A percentile compares a stretch with the other conserved stretches of the same genome.
Conservation (phyloP, 331 rosid genomes). For the Quercus tomentella region DNA sequence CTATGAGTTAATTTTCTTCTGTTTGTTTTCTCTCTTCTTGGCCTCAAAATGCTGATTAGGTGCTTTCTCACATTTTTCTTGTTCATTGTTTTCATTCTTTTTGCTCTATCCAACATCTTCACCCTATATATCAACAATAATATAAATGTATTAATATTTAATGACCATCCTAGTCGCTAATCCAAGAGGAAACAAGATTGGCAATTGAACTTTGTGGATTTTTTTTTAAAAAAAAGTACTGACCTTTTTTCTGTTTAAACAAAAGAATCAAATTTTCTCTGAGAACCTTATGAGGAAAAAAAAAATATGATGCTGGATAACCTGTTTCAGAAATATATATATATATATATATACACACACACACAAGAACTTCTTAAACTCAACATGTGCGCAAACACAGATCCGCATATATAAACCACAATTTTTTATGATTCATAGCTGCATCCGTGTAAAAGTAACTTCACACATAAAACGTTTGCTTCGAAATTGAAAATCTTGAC, state of each 20-base stretch:
- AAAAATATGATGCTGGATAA: constrained; percentile 84
- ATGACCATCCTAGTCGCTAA: background rate
- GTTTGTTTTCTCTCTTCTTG: background rate
- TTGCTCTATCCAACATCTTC: background rate
- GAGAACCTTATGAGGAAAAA: constrained; percentile 89
- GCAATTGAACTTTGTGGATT: background rate
- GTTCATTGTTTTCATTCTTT: background rate
- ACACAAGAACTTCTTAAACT: background rate
- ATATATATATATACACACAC: too few relatives aligned
- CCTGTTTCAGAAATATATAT: constrained; percentile 57
- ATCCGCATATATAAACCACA: too few relatives aligned
- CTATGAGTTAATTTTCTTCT: too few relatives aligned
- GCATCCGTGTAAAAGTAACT: background rate
- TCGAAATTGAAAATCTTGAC: background rate
- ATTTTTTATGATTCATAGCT: too few relatives aligned
- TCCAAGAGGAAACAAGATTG: background rate
- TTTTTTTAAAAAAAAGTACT: background rate
- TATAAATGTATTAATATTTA: background rate
- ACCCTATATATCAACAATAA: too few relatives aligned
- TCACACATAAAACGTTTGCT: background rate
- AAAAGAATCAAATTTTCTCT: constrained; percentile 86
- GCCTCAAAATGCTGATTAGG: background rate
- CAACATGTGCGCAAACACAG: too few relatives aligned
- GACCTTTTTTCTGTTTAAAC: constrained; percentile 80
- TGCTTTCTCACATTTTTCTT: background rate